Evolutionary conservation across 495 filamentous ascomycete genomes (phyloP).

Genomic region (Schizothecium vesticola): DNA sequence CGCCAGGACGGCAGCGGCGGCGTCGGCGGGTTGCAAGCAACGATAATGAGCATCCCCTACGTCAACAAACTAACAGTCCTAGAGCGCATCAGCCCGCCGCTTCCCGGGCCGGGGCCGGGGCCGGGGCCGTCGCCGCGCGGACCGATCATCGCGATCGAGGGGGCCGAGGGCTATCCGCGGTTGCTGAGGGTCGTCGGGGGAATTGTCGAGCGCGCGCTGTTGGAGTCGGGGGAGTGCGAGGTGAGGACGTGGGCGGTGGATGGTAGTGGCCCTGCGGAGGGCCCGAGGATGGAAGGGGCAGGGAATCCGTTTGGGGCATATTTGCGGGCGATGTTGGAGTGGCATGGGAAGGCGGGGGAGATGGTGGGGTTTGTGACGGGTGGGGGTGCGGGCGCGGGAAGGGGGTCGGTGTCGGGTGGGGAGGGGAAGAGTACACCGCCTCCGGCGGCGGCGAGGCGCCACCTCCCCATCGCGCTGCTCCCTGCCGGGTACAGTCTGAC

Average conservation of each 20-base stretch:
- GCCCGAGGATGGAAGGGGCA: constrained; percentile 53
- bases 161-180: constrained; percentile 43
- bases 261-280: constrained; percentile 51
- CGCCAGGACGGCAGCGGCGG: constrained; percentile 5
- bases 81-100: constrained; percentile 34
- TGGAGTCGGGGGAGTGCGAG: constrained; percentile 51
- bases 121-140: constrained; percentile 54
- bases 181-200: constrained; percentile 51
- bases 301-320: constrained; percentile 59
- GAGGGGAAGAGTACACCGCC: no score
- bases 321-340: constrained; percentile 60
- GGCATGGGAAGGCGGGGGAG: constrained; percentile 65
- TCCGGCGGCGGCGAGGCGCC: no score
- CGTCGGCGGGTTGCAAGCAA: constrained; percentile 52
- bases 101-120: constrained; percentile 36
- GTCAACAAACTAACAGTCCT: constrained; percentile 53
- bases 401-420: no score
- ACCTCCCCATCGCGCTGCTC: constrained; percentile 60
- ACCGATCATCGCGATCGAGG: constrained; percentile 78
- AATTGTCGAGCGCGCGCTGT: constrained; percentile 58
- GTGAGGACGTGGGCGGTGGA: constrained; percentile 51
- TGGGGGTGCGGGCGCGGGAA: neutral
- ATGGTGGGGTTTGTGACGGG: constrained; percentile 58
- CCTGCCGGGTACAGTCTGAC: constrained; percentile 68
- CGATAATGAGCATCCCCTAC: constrained; percentile 68